These are phyloP conservation scores for Diaporthe ampelina DNA, from an alignment of 2,329 filamentous ascomycete genomes.

Conservation along the genomic window DNA sequence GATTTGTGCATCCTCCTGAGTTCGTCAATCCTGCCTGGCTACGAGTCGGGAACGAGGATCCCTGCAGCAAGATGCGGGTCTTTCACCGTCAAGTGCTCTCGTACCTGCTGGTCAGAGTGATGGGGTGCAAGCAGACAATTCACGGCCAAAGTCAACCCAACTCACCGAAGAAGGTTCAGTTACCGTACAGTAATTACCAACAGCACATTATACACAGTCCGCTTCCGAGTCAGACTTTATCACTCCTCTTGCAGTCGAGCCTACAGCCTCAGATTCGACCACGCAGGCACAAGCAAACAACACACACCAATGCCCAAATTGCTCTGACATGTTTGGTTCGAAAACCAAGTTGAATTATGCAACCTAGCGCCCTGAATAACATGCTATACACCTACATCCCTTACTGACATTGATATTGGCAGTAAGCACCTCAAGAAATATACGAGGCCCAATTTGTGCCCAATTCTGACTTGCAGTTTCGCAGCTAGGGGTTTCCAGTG, in stretches of 20 bases:
- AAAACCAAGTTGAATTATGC: neutral
- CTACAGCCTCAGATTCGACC: neutral
- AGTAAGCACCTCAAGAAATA: conserved; percentile 8
- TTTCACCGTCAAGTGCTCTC: neutral
- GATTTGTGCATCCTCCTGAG: too few species aligned
- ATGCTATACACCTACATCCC: too few species aligned
- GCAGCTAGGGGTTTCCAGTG: neutral
- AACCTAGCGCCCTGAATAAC: too few species aligned
- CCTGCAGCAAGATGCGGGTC: conserved; percentile 2
- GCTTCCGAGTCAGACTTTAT: neutral
- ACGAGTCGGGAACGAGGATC: conserved; percentile 9
- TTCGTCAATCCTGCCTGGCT: neutral
- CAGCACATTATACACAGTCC: neutral
- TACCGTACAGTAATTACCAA: neutral
- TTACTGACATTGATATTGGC: neutral
- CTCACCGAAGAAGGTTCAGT: neutral
- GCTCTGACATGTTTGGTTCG: neutral
- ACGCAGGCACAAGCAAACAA: neutral
- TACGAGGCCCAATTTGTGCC: neutral
- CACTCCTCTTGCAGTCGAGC: neutral
- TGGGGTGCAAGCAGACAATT: conserved; percentile 9
- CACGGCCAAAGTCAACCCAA: neutral
- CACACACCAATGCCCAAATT: neutral
- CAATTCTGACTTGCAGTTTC: neutral
- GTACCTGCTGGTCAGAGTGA: conserved; percentile 28